Conservation (phyloP, 2,329 filamentous ascomycete species). For the Neopestalotiopsis rosae region DNA sequence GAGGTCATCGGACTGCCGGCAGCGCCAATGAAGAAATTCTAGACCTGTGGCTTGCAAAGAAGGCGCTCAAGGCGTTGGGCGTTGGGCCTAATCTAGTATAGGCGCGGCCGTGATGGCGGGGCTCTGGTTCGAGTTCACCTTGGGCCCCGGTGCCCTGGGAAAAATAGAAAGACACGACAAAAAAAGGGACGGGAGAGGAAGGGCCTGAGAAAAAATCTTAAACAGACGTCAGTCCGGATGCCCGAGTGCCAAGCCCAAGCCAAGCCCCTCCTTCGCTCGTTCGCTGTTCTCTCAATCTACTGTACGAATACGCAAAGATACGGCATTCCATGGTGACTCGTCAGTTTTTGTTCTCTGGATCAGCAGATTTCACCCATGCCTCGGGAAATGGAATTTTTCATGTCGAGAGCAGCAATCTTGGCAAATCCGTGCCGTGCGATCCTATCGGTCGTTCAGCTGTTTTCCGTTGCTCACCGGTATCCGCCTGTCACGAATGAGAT, state of each 20-base stretch:
- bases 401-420: background rate
- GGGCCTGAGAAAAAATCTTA: background rate
- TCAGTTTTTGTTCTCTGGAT: background rate
- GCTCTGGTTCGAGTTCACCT: background rate
- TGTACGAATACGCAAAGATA: background rate
- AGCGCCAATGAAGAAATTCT: background rate
- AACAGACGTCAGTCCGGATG: constrained; percentile 13
- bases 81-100: background rate
- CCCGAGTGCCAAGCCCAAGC: background rate
- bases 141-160: background rate
- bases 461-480: background rate
- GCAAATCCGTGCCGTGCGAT: background rate
- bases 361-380: background rate
- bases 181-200: background rate
- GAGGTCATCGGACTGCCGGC: background rate
- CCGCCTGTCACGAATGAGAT: background rate
- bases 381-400: background rate
- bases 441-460: background rate
- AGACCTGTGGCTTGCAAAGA: constrained; percentile 1
- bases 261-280: background rate
- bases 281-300: background rate
- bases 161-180: no score
- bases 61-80: background rate
- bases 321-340: background rate
- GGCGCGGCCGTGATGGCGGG: background rate